These are phyloP conservation scores for Pseudofabraea citricarpa DNA, from an alignment of 2,329 filamentous ascomycete species.

Conservation along the genomic window DNA sequence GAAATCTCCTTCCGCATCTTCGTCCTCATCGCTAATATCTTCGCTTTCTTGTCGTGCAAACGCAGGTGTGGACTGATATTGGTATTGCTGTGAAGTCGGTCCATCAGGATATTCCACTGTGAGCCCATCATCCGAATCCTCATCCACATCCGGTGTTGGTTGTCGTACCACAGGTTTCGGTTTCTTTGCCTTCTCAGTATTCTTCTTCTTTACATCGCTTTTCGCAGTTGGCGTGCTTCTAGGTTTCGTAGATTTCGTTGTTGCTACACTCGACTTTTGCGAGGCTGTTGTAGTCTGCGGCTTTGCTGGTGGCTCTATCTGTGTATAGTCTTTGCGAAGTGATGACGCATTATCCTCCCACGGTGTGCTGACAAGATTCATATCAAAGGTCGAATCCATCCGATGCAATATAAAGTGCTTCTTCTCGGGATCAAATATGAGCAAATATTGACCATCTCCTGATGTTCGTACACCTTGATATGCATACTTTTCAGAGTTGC, in stretches of 20 bases:
- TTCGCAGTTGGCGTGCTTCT: conserved; percentile 17
- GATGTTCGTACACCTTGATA: conserved; percentile 56
- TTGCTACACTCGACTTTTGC: conserved; percentile 15
- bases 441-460: conserved; percentile 54
- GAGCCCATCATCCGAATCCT: conserved; percentile 52
- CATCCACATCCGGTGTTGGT: conserved; percentile 30
- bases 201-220: conserved; percentile 27
- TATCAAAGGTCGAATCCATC: conserved; percentile 76
- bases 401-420: conserved; percentile 79
- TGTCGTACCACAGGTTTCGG: conserved; percentile 21
- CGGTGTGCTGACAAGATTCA: conserved; percentile 74
- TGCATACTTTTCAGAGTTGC: conserved; percentile 51
- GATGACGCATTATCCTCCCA: conserved; percentile 58
- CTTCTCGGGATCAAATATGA: conserved; percentile 71
- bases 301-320: conserved; percentile 38
- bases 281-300: conserved; percentile 11
- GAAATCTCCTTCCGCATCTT: conserved; percentile 42
- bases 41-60: conserved; percentile 22
- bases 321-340: conserved; percentile 62
- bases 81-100: conserved; percentile 28
- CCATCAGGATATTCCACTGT: conserved; percentile 57
- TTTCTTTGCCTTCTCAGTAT: conserved; percentile 29
- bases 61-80: conserved; percentile 20
- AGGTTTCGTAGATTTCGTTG: conserved; percentile 22
- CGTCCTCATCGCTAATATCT: conserved; percentile 40